These are phyloP conservation scores for Cerrena zonata DNA, from an alignment of 1,284 basidiomycete genomes.

Conservation along the genomic window DNA sequence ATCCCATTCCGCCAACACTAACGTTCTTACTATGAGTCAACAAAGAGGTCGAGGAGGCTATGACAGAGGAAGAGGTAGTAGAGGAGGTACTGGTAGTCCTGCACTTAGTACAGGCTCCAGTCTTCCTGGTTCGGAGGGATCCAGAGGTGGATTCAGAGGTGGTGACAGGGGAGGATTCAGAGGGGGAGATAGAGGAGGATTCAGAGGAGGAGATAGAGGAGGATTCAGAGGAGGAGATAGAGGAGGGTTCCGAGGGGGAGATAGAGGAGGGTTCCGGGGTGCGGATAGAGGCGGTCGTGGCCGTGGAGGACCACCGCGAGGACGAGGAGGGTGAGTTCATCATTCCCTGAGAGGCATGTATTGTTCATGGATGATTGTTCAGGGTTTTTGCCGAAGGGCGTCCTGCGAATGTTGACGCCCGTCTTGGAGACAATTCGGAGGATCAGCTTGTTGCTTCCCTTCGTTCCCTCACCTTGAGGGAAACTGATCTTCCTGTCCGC, in stretches of 20 bases:
- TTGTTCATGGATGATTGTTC: conserved; percentile 7
- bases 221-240: conserved; percentile 34
- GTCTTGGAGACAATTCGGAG: conserved; percentile 54
- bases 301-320: conserved; percentile 26
- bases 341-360: background rate
- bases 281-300: conserved; percentile 23
- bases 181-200: conserved; percentile 24
- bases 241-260: conserved; percentile 26
- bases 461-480: conserved; percentile 33
- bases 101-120: conserved; percentile 24
- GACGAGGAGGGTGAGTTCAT: conserved; percentile 45
- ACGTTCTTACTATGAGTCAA: background rate
- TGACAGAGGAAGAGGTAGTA: conserved; percentile 19
- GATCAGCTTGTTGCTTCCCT: conserved; percentile 51
- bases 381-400: conserved; percentile 50
- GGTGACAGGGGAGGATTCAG: conserved; percentile 33
- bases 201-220: conserved; percentile 32
- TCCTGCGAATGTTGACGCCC: conserved; percentile 50
- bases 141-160: conserved; percentile 22
- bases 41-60: conserved; percentile 18
- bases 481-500: conserved; percentile 55
- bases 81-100: conserved; percentile 15
- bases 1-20: too few relatives aligned
- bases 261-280: too few relatives aligned
- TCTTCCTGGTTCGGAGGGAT: conserved; percentile 20